Percentiles rank a stretch among this genome's conserved stretches.
These are phyloP conservation scores for Serendipita sp. DNA, from an alignment of 768 basidiomycete genomes.

Conservation along the genomic window DNA sequence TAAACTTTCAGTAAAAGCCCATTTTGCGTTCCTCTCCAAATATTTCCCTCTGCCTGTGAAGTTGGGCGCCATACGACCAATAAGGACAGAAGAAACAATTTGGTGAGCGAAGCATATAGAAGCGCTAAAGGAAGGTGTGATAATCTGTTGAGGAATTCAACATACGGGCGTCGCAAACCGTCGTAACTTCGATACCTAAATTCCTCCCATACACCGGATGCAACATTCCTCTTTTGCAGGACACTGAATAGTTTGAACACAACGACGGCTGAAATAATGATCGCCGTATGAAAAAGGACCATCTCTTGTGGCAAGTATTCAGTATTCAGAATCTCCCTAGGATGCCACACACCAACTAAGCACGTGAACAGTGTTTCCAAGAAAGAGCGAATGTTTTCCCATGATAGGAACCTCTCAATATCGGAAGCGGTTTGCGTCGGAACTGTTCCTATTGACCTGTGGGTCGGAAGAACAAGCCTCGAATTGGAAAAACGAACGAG, in stretches of 20 bases:
- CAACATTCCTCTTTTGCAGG: conserved; percentile 16
- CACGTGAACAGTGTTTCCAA: background rate
- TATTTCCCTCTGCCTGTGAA: too few species aligned
- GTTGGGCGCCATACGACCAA: conserved; percentile 65
- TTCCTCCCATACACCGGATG: conserved; percentile 36
- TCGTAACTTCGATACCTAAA: conserved; percentile 30
- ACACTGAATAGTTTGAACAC: conserved; percentile 1
- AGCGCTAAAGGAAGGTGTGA: conserved; percentile 64
- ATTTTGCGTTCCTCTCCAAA: background rate
- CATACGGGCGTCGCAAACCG: background rate
- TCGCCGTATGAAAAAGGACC: background rate
- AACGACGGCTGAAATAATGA: background rate
- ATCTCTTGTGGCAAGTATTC: background rate
- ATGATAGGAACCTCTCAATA: background rate
- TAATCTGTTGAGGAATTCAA: conserved; percentile 25
- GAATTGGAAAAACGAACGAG: too few species aligned
- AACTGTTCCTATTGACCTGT: background rate
- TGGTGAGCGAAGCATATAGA: conserved; percentile 70
- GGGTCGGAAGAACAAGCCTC: too few species aligned
- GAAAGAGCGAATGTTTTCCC: background rate
- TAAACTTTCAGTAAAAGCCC: conserved; percentile 25
- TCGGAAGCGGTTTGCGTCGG: background rate
- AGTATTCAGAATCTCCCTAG: background rate
- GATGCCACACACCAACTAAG: background rate
- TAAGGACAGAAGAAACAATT: conserved; percentile 67